These are phyloP conservation scores for Hanseniaspora jakobsenii DNA, from an alignment of 805 yeast genomes.

Conservation along the genomic window DNA sequence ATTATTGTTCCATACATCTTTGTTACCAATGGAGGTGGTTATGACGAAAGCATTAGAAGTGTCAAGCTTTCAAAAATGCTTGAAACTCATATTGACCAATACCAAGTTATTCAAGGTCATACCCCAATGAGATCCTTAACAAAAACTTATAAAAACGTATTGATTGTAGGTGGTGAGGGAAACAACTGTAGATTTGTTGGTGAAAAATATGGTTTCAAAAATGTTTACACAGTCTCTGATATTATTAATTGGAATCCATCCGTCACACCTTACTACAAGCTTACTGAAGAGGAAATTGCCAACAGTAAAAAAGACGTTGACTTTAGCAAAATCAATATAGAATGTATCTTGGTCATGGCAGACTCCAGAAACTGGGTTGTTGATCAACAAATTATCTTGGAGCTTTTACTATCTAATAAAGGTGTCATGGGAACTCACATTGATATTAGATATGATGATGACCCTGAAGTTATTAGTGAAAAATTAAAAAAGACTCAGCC, in stretches of 20 bases:
- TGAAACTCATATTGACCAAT: constrained; percentile 48
- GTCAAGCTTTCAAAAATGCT: constrained; percentile 55
- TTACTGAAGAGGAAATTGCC: constrained; percentile 56
- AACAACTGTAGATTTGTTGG: constrained; percentile 77
- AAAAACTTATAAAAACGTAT: constrained; percentile 52
- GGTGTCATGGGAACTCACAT: constrained; percentile 80
- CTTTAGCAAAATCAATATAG: constrained; percentile 54
- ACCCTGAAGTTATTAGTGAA: constrained; percentile 8
- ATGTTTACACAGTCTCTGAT: constrained; percentile 72
- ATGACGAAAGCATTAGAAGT: constrained; percentile 64
- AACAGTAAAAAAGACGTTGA: constrained; percentile 46
- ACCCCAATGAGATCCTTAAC: constrained; percentile 85
- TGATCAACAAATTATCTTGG: constrained; percentile 80
- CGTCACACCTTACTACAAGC: constrained; percentile 69
- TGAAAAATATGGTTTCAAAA: constrained; percentile 67
- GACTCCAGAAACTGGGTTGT: constrained; percentile 90
- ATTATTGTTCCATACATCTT: constrained; percentile 72
- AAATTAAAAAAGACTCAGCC: constrained; percentile 52
- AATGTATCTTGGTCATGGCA: constrained; percentile 79
- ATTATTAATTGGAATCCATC: constrained; percentile 78
- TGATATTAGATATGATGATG: constrained; percentile 33
- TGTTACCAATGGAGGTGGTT: constrained; percentile 89
- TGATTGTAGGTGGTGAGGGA: constrained; percentile 83
- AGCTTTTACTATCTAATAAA: constrained; percentile 57
- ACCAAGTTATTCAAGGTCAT: constrained; percentile 84